Evolutionary conservation across 805 yeast genomes (phyloP).

Genomic region (Candida dendrica): DNA sequence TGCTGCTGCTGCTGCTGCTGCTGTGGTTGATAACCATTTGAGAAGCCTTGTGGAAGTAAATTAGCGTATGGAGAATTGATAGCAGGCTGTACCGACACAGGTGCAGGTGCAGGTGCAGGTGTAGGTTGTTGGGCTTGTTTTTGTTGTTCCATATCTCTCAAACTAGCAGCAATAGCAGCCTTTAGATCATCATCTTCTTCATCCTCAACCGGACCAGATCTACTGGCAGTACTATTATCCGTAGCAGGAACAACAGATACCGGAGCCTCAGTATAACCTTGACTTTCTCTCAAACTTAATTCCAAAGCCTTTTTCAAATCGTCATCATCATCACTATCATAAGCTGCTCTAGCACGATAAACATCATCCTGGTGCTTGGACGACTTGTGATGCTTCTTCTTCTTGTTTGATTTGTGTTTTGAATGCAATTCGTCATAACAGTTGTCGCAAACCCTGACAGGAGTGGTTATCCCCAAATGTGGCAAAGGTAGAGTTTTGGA

Average conservation of each 20-base stretch:
- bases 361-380: conserved; percentile 17
- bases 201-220: conserved; percentile 23
- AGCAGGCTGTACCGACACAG: background rate
- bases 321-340: conserved; percentile 46
- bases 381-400: conserved; percentile 14
- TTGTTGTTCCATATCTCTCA: conserved; percentile 54
- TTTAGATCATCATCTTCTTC: conserved; percentile 84
- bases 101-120: background rate
- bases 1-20: no score
- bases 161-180: conserved; percentile 91
- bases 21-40: background rate
- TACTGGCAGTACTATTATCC: conserved; percentile 5
- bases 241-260: conserved; percentile 7
- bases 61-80: conserved; percentile 9
- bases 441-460: conserved; percentile 91
- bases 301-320: conserved; percentile 74
- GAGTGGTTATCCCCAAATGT: conserved; percentile 76
- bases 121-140: conserved; percentile 5
- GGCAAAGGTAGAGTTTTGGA: conserved; percentile 64
- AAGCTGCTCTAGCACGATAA: conserved; percentile 16
- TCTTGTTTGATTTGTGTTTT: conserved; percentile 26
- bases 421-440: conserved; percentile 59
- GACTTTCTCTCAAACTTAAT: conserved; percentile 59
- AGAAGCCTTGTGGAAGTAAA: conserved; percentile 7
- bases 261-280: conserved; percentile 23